Evolutionary conservation across 257 asterid genomes (phyloP), one percentile per base, ranked within the genome.

Genomic region (Scutellaria galericulata): DNA sequence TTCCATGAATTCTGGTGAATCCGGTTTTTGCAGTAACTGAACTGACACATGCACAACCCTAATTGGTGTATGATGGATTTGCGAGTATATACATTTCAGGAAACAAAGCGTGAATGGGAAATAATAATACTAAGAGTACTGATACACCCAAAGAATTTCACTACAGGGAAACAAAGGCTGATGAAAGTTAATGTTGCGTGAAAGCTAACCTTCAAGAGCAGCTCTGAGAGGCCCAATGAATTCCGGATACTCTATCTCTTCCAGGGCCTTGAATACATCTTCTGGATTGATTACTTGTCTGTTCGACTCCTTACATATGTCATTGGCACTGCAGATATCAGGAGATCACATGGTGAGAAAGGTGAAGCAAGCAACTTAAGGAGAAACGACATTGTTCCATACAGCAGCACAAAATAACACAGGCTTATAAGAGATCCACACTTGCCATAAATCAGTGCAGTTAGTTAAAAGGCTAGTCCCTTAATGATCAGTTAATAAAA

Each of bases 231-330:
- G 97, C 50, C 64, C 87, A 57, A 88, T 80, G 75, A 94, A 87
- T 78, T 91, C 99, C 0, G 86, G 40, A 82, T 89, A 95, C 71
- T 92, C 96, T 46, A 92, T 88, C 82, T 92, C 99, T 80, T 95
- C 98, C 75, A 92, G 80, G 37, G 98, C 99, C 80, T 90, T 92
- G 78, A 95, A 87, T 60, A 95, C 96, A 82, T 95, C 99, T 69
- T 95, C 99, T 0, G 96, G 96, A 24, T 80, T 92, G 74, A 92
- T 85, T 45, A 83, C 87, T 75, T 92, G 98, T 74, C 98, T 80
- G 70, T 87, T 90, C 4, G 99, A 84, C 78, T 92, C 98, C 91
- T 86, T 95, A 70, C 96, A 92, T 42, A 84, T 71, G 64, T 95
- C 99, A 75, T 88, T 90, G 51, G 98, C 99, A 20, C 89, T 84